phyloP scores from a whole-genome alignment of 179 eudicot species.

The Spergularia azorica region DNA sequence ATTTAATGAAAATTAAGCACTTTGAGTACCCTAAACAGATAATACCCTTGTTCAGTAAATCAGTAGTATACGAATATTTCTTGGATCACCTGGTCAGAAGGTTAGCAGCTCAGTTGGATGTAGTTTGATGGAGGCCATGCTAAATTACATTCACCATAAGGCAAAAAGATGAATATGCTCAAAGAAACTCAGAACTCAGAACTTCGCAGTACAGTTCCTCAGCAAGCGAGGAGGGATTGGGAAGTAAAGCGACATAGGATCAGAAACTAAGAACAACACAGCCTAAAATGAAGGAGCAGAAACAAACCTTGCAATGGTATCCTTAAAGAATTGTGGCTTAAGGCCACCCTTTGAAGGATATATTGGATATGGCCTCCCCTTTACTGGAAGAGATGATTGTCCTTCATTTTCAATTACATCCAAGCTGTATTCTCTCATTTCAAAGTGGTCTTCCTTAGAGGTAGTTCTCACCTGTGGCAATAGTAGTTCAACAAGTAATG shows the following conservation, averaged over 20 bases:
- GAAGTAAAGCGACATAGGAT: constrained; percentile 1
- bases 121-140: too few relatives aligned
- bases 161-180: neutral
- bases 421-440: constrained; percentile 81
- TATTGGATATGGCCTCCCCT: constrained; percentile 78
- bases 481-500: constrained; percentile 7
- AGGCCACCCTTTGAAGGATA: constrained; percentile 89
- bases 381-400: constrained; percentile 45
- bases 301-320: constrained; percentile 61
- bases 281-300: neutral
- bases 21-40: too few relatives aligned
- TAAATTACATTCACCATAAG: neutral
- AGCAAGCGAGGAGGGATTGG: neutral
- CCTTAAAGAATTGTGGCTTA: constrained; percentile 68
- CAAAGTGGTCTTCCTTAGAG: constrained; percentile 68
- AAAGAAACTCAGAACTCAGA: neutral
- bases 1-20: too few relatives aligned
- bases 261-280: neutral
- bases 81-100: too few relatives aligned
- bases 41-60: too few relatives aligned
- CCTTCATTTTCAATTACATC: constrained; percentile 67
- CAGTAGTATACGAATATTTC: too few relatives aligned
- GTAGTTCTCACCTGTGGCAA: constrained; percentile 59
- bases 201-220: neutral
- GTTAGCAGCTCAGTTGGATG: too few relatives aligned